A percentile compares a stretch with the other conserved stretches of the same genome.
Conservation (phyloP, 1,139 yeast genomes). For the Taphrina betulina region DNA sequence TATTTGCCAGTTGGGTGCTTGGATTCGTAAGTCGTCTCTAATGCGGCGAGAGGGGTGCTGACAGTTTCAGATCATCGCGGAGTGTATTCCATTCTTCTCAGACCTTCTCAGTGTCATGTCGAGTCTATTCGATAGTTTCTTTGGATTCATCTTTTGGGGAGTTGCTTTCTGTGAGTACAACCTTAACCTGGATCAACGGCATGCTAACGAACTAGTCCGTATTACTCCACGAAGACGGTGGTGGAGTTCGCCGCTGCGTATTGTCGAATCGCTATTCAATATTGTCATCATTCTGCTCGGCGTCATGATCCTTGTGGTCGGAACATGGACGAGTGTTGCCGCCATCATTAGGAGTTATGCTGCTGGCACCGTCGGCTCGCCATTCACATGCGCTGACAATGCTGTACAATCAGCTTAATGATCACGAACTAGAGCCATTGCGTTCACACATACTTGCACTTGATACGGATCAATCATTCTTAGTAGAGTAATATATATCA, state of each 20-base stretch:
- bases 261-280: conserved; percentile 44
- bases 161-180: conserved; percentile 58
- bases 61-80: no score
- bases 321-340: conserved; percentile 56
- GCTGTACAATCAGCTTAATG: conserved; percentile 43
- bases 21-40: no score
- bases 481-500: no score
- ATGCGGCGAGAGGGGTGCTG: no score
- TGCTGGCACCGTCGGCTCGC: conserved; percentile 52
- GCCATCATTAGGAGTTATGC: conserved; percentile 55
- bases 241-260: conserved; percentile 40
- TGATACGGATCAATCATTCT: no score
- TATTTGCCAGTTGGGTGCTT: conserved; percentile 51
- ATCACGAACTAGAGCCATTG: no score
- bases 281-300: conserved; percentile 51
- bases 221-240: conserved; percentile 36
- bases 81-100: conserved; percentile 62
- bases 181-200: no score
- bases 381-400: conserved; percentile 54
- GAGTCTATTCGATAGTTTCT: conserved; percentile 65
- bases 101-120: conserved; percentile 61
- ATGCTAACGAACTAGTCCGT: no score
- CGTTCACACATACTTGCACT: no score
- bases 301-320: conserved; percentile 59
- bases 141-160: conserved; percentile 68